Evolutionary conservation across 805 yeast genomes (phyloP).

Genomic region (Wickerhamiella spandovensis): DNA sequence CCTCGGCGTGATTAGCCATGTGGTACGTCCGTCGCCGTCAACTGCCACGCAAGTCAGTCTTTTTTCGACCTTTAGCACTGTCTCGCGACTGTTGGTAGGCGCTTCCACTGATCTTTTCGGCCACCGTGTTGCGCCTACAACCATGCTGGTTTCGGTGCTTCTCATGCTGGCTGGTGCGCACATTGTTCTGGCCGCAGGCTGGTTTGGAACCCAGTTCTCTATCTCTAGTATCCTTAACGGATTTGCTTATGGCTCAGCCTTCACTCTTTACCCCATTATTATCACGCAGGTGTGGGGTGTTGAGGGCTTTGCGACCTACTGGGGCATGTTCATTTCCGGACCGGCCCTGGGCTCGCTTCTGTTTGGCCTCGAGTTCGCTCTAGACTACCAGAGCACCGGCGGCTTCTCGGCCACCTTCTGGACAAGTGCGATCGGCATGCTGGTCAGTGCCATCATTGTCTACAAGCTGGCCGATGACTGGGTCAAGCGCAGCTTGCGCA

Average conservation of each 20-base stretch:
- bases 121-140: slow-evolving; percentile 18
- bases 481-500: neutral
- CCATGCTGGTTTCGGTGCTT: slow-evolving; percentile 21
- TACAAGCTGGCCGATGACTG: slow-evolving; percentile 3
- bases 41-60: slow-evolving; percentile 34
- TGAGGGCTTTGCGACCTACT: slow-evolving; percentile 77
- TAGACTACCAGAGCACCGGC: slow-evolving; percentile 34
- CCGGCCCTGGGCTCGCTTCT: slow-evolving; percentile 71
- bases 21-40: slow-evolving; percentile 23
- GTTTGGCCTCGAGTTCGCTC: slow-evolving; percentile 60
- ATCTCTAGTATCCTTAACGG: slow-evolving; percentile 44
- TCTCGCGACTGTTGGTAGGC: slow-evolving; percentile 55
- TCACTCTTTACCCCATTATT: slow-evolving; percentile 76
- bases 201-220: slow-evolving; percentile 17
- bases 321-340: slow-evolving; percentile 81
- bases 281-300: slow-evolving; percentile 79
- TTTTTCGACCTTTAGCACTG: slow-evolving; percentile 56
- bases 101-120: slow-evolving; percentile 49
- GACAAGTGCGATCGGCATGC: slow-evolving; percentile 8
- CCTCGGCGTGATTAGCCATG: slow-evolving; percentile 56
- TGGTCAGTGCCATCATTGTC: slow-evolving; percentile 5
- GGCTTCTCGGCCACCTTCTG: slow-evolving; percentile 8
- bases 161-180: slow-evolving; percentile 29
- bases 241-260: slow-evolving; percentile 63
- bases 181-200: slow-evolving; percentile 15